These are phyloP conservation scores for Brassica hybrid DNA, from an alignment of 441 rosid genomes.

Conservation along the genomic window DNA sequence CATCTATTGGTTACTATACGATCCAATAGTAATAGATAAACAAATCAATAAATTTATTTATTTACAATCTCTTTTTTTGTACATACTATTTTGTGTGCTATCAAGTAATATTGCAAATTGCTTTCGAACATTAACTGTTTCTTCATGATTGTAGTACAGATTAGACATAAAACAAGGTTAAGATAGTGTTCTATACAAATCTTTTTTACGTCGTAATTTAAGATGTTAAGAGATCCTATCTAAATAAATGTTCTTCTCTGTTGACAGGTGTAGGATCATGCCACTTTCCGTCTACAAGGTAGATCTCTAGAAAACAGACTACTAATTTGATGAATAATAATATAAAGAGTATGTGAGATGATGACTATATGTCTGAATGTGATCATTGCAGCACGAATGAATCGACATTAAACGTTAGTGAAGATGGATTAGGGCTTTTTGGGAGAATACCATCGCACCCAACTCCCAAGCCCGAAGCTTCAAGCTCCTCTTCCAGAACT, in stretches of 20 bases:
- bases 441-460: conserved; percentile 82
- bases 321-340: neutral
- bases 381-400: conserved; percentile 75
- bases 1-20: neutral
- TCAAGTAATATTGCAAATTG: neutral
- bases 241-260: neutral
- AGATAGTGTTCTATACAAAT: neutral
- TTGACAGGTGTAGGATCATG: conserved; percentile 79
- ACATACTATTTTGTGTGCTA: neutral
- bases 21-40: neutral
- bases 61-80: neutral
- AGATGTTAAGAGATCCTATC: neutral
- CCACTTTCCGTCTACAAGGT: conserved; percentile 85
- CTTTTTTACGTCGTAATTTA: neutral
- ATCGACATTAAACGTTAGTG: conserved; percentile 76
- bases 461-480: conserved; percentile 51
- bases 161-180: neutral
- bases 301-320: neutral
- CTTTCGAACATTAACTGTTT: neutral
- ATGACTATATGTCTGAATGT: neutral
- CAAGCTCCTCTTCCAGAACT: conserved; percentile 23
- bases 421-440: conserved; percentile 74
- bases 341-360: neutral
- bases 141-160: neutral
- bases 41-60: neutral